Conservation (phyloP, 1,139 yeast species). For the Yamadazyma atlantica region DNA sequence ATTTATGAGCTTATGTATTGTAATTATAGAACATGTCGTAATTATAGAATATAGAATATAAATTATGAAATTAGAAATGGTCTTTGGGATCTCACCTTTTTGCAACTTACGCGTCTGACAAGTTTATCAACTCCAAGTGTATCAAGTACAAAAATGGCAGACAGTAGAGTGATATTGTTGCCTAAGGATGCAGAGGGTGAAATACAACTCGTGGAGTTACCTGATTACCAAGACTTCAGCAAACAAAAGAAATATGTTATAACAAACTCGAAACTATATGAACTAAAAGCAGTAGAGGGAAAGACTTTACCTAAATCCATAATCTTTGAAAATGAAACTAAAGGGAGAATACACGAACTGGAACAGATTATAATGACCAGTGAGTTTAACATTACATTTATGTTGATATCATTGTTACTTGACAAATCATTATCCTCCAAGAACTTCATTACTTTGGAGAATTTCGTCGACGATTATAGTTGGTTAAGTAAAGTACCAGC, state of each 20-base stretch:
- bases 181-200: slow-evolving; percentile 15
- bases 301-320: slow-evolving; percentile 29
- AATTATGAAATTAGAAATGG: no score
- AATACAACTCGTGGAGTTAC: slow-evolving; percentile 24
- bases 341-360: slow-evolving; percentile 31
- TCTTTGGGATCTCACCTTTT: no score
- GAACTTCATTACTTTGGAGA: slow-evolving; percentile 48
- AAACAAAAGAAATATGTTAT: slow-evolving; percentile 20
- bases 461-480: slow-evolving; percentile 41
- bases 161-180: slow-evolving; percentile 17
- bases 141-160: neutral
- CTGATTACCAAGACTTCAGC: slow-evolving; percentile 19
- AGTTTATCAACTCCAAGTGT: no score
- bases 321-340: slow-evolving; percentile 27
- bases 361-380: slow-evolving; percentile 44
- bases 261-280: slow-evolving; percentile 22
- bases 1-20: no score
- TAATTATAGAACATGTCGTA: no score
- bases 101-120: slow-evolving; percentile 2
- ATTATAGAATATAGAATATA: neutral
- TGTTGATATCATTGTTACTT: slow-evolving; percentile 38
- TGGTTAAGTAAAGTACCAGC: slow-evolving; percentile 29
- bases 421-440: slow-evolving; percentile 15
- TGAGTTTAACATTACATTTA: slow-evolving; percentile 41
- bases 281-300: slow-evolving; percentile 34